A percentile compares a stretch with the other conserved stretches of the same genome.
Conservation (phyloP, 1,284 basidiomycete genomes). For the Microbotryum lychnidis-dioicae region DNA sequence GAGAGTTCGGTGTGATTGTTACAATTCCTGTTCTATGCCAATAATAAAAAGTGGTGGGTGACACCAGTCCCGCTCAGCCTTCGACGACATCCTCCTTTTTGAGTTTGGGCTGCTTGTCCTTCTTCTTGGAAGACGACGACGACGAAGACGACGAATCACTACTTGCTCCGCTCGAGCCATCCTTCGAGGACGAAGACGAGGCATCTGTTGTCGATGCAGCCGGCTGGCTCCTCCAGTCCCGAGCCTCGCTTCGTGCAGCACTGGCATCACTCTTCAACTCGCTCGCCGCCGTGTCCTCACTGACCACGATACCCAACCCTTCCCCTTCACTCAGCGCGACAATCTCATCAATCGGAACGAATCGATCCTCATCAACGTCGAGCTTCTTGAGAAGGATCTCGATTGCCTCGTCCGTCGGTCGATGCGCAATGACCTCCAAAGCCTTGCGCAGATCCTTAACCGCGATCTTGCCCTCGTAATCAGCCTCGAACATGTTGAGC, state of each 20-base stretch:
- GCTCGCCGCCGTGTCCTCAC: constrained; percentile 32
- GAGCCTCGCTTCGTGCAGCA: no score
- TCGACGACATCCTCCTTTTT: constrained; percentile 80
- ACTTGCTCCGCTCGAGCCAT: constrained; percentile 62
- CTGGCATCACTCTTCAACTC: no score
- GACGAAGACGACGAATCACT: no score
- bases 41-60: background rate
- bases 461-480: constrained; percentile 84
- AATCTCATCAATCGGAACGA: constrained; percentile 57
- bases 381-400: constrained; percentile 84
- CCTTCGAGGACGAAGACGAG: constrained; percentile 54
- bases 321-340: constrained; percentile 41
- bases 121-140: constrained; percentile 43
- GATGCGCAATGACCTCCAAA: constrained; percentile 84
- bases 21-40: background rate
- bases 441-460: constrained; percentile 84
- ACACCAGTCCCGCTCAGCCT: constrained; percentile 41
- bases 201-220: no score
- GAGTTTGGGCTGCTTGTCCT: constrained; percentile 65
- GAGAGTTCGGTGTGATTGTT: background rate
- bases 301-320: constrained; percentile 38
- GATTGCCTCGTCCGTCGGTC: constrained; percentile 81
- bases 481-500: constrained; percentile 88
- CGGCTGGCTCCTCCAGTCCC: constrained; percentile 54
- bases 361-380: constrained; percentile 93